Base-by-base conservation (phyloP, 2,329 filamentous ascomycete genomes). In the Penicillium paneum region DNA sequence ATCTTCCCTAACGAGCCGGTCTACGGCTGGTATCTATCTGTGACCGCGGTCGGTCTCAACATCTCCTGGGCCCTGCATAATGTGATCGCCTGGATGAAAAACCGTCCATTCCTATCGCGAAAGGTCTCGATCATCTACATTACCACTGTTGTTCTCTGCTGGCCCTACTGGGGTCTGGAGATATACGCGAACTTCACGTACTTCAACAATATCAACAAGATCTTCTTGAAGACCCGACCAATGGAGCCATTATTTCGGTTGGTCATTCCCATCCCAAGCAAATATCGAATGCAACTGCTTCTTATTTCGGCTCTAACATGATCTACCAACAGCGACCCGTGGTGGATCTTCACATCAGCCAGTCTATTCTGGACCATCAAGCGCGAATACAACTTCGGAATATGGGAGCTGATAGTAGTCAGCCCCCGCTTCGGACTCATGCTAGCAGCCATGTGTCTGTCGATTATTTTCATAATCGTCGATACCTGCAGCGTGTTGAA, bases 1-100 rank as follows among this genome's bases (percentile, higher is more conserved):
- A 79, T 84, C 34, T 85, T 86, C 69, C 77, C 80, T 50, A 71
- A 78, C 56, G 76, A 75, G 8, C 81, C 81, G 0, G 74, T 75
- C 3, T 85, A 84, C 64, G 83, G 81, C 45, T 87, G 84, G 84
- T 87, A 85, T 69, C 75, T 87, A 3, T 84, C 82, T 1, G 74
- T 78, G 24, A 83, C 81, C 2, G 84, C 82, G 8, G 80, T 86
- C 8, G 78, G 82, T 17, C 77, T 88, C 24, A 85, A 85, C 59
- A 72, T 79, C n/a, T 85, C 82, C 3, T 87, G 83, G 82, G 79
- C 76, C 12, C 70, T 88, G 8, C 85, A 88, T 68, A 88, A 87
- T 58, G 76, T 87, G 56, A 83, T 88, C 55, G 79, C 84, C 0
- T 88, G 84, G 85, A 80, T 88, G 69, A 87, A 87, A 69, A 84